These are phyloP conservation scores for Alternaria sp. DNA, from an alignment of 2,329 filamentous ascomycete genomes.

Conservation along the genomic window DNA sequence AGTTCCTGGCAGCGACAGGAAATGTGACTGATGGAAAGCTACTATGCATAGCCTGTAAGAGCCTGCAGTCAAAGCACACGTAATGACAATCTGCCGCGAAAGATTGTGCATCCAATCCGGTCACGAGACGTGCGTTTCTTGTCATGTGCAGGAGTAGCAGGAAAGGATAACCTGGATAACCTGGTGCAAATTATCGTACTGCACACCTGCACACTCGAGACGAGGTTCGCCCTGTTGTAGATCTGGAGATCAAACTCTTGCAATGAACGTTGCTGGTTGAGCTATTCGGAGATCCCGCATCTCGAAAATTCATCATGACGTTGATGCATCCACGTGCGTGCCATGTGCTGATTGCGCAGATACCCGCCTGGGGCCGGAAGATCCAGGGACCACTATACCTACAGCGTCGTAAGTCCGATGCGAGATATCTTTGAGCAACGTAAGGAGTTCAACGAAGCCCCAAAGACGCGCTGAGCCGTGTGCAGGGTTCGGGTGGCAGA, in stretches of 20 bases:
- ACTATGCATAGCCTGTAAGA: slow-evolving; percentile 10
- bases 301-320: slow-evolving; percentile 15
- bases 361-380: slow-evolving; percentile 20
- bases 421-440: not conserved
- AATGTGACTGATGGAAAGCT: slow-evolving; percentile 3
- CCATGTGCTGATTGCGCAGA: slow-evolving; percentile 19
- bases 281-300: slow-evolving; percentile 8
- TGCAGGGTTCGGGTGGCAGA: slow-evolving; percentile 1
- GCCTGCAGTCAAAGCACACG: slow-evolving; percentile 11
- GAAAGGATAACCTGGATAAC: slow-evolving; percentile 2
- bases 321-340: slow-evolving; percentile 19
- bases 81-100: slow-evolving; percentile 8
- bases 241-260: slow-evolving; percentile 12
- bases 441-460: not conserved
- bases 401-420: slow-evolving; percentile 6
- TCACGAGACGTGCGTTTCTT: slow-evolving; percentile 2
- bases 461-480: not conserved
- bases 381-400: slow-evolving; percentile 9
- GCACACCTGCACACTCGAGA: slow-evolving; percentile 1
- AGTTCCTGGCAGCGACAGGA: slow-evolving; percentile 6
- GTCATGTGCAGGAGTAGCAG: slow-evolving; percentile 6
- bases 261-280: slow-evolving; percentile 10
- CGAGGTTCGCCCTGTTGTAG: slow-evolving; percentile 2
- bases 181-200: not conserved
- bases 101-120: slow-evolving; percentile 1